Percentiles rank a stretch among this genome's conserved stretches.
phyloP scores from a whole-genome alignment of 257 asterid genomes.

The Gentiana macrophylla region DNA sequence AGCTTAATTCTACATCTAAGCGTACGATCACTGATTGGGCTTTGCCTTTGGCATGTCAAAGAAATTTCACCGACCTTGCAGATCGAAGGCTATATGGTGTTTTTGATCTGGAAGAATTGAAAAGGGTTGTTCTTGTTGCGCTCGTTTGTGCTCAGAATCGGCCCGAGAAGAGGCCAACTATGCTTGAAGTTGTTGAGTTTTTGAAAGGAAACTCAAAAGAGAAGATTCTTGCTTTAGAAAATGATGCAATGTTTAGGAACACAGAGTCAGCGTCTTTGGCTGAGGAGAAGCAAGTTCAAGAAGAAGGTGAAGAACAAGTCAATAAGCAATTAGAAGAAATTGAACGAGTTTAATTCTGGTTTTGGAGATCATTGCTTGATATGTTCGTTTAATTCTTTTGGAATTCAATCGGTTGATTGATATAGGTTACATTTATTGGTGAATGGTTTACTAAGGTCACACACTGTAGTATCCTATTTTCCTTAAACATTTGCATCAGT shows the following conservation, averaged over 20 bases:
- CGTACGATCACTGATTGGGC: constrained; percentile 20
- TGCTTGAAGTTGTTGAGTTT: constrained; percentile 14
- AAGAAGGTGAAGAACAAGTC: constrained; percentile 5
- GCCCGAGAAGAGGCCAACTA: constrained; percentile 17
- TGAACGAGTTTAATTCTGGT: constrained; percentile 8
- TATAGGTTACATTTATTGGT: too few relatives aligned
- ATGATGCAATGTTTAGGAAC: constrained; percentile 13
- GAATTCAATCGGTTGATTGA: too few relatives aligned
- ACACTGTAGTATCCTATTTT: too few relatives aligned
- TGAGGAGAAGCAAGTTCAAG: constrained; percentile 7
- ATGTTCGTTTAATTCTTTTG: too few relatives aligned
- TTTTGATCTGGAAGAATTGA: constrained; percentile 14
- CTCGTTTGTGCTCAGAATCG: constrained; percentile 15
- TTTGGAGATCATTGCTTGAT: too few relatives aligned
- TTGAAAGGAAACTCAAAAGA: constrained; percentile 14
- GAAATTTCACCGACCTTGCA: constrained; percentile 15
- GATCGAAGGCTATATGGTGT: constrained; percentile 11
- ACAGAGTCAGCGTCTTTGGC: background rate
- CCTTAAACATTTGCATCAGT: too few relatives aligned
- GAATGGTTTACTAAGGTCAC: too few relatives aligned
- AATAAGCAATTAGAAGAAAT: constrained; percentile 6
- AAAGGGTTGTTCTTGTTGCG: constrained; percentile 13
- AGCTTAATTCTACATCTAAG: constrained; percentile 6
- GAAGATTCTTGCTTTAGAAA: constrained; percentile 14
- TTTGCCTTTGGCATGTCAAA: constrained; percentile 12